Evolutionary conservation across 768 basidiomycete genomes (phyloP).

Genomic region (Podaxis mareebaensis): DNA sequence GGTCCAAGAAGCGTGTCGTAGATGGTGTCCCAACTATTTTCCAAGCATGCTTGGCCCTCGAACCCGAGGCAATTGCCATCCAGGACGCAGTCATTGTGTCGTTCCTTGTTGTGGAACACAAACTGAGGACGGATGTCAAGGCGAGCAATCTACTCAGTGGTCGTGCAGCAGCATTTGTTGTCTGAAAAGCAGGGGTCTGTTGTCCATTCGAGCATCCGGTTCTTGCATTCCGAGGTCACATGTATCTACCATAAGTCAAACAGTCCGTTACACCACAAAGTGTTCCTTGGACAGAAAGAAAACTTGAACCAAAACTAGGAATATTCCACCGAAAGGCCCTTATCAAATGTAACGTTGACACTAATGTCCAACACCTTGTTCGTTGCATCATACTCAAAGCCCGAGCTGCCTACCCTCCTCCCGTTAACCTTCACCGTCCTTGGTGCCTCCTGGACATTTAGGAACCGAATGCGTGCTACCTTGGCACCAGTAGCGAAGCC

Average conservation of each 20-base stretch:
- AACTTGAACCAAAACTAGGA: conserved; percentile 13
- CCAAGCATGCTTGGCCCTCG: not conserved
- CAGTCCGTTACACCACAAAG: conserved; percentile 60
- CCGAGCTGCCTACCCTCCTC: conserved; percentile 21
- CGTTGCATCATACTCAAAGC: conserved; percentile 34
- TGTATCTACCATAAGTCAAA: conserved; percentile 68
- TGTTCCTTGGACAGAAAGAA: conserved; percentile 42
- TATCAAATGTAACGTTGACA: conserved; percentile 34
- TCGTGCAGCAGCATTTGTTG: not conserved
- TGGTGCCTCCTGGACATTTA: conserved; percentile 34
- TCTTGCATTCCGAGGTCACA: not conserved
- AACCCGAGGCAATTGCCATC: not conserved
- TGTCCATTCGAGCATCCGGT: not conserved
- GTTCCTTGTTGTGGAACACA: not conserved
- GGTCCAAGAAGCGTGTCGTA: not conserved
- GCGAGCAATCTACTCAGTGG: not conserved
- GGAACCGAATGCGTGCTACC: conserved; percentile 37
- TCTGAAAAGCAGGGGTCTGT: not conserved
- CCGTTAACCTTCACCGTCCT: conserved; percentile 31
- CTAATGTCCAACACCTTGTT: conserved; percentile 46
- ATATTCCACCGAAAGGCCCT: conserved; percentile 13
- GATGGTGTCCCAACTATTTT: not conserved
- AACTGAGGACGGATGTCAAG: not conserved
- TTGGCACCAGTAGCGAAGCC: conserved; percentile 39
- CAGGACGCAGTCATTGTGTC: not conserved